Evolutionary conservation across 108 stramenopile species (phyloP).

Genomic region (Cyclotella choctawhatcheeana): DNA sequence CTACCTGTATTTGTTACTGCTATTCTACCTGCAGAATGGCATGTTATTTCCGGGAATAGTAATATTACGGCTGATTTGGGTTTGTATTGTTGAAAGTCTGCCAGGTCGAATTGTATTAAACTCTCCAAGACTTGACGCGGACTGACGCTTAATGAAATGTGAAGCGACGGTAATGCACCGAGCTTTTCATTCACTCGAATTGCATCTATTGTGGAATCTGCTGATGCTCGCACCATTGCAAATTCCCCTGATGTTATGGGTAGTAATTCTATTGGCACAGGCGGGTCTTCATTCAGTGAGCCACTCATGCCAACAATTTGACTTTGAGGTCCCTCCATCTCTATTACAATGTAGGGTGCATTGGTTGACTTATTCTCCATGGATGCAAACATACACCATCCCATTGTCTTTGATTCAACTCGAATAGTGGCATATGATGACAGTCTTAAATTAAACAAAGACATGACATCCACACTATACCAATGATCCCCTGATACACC

Average conservation of each 20-base stretch:
- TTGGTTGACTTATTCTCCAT: conserved; percentile 7
- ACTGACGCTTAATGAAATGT: neutral
- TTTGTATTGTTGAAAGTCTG: conserved; percentile 6
- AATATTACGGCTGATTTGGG: conserved; percentile 19
- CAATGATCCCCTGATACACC: neutral
- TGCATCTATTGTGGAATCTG: conserved; percentile 24
- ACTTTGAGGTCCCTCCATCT: neutral
- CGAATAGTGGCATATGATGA: conserved; percentile 9
- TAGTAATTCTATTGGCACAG: neutral
- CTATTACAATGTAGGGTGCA: conserved; percentile 7
- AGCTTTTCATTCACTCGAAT: conserved; percentile 13
- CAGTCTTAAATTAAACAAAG: neutral
- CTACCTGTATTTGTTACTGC: neutral
- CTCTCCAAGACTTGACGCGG: conserved; percentile 15
- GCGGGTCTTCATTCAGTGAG: conserved; percentile 6
- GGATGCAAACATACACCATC: conserved; percentile 19
- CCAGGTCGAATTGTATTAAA: conserved; percentile 20
- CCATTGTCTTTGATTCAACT: conserved; percentile 1
- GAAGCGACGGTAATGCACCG: conserved; percentile 4
- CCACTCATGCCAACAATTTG: conserved; percentile 15
- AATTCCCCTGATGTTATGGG: conserved; percentile 13
- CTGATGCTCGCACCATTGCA: neutral
- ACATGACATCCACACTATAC: conserved; percentile 18
- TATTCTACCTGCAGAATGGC: conserved; percentile 21
- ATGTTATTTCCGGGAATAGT: conserved; percentile 10